These are phyloP conservation scores for Gypsophila paniculata DNA, from an alignment of 179 eudicot genomes.

Conservation along the genomic window DNA sequence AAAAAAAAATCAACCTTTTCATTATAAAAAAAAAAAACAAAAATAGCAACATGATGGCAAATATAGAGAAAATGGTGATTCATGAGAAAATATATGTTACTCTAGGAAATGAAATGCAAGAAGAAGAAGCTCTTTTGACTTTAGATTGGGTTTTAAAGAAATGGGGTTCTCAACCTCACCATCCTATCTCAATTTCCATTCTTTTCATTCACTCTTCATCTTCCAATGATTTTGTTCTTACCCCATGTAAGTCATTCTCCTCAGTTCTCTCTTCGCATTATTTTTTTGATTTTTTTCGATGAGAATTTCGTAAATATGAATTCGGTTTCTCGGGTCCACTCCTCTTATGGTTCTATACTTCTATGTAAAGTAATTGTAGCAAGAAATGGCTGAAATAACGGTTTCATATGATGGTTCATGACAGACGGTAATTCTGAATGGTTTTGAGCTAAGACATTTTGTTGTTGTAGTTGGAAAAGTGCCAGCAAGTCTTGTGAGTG, in stretches of 20 bases:
- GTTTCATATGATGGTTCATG: neutral
- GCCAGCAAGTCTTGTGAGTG: constrained; percentile 60
- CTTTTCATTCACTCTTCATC: constrained; percentile 39
- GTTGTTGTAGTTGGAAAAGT: constrained; percentile 57
- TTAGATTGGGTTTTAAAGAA: constrained; percentile 60
- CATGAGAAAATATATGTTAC: constrained; percentile 67
- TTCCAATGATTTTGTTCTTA: constrained; percentile 43
- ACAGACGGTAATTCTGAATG: neutral
- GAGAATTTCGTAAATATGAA: too few relatives aligned
- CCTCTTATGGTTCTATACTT: too few relatives aligned
- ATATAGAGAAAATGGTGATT: constrained; percentile 11
- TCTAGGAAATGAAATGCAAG: constrained; percentile 47
- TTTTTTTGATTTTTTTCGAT: neutral
- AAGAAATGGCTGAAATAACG: too few relatives aligned
- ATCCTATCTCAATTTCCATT: constrained; percentile 50
- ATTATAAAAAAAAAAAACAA: neutral
- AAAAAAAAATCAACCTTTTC: neutral
- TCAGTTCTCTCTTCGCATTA: neutral
- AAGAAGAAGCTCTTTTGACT: constrained; percentile 56
- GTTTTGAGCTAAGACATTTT: constrained; percentile 11
- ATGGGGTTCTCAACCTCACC: constrained; percentile 47
- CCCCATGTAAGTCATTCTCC: constrained; percentile 51
- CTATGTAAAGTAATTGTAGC: too few relatives aligned
- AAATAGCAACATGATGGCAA: neutral
- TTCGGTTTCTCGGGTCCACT: too few relatives aligned